Percentiles rank a stretch among this genome's conserved stretches.
phyloP scores from a whole-genome alignment of 345 rosid species.

The Nasturtium officinale region DNA sequence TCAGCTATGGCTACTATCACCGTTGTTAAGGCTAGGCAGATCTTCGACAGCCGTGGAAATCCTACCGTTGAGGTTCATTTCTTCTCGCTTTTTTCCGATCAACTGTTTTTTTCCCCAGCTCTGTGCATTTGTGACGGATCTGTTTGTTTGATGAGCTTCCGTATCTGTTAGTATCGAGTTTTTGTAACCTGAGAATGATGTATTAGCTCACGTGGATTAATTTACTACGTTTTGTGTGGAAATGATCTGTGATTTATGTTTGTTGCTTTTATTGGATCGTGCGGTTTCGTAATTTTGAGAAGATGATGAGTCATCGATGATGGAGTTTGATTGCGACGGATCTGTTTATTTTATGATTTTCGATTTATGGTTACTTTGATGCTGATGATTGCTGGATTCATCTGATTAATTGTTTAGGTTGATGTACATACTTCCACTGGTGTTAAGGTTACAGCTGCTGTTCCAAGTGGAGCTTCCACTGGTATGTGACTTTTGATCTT shows the following conservation, averaged over 20 bases:
- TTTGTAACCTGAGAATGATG: background rate
- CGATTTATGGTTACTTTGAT: background rate
- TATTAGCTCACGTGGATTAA: background rate
- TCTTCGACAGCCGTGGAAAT: constrained; percentile 98
- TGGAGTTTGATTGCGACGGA: background rate
- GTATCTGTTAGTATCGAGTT: background rate
- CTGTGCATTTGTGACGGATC: constrained; percentile 35
- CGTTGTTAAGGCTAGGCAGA: constrained; percentile 81
- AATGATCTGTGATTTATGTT: constrained; percentile 15
- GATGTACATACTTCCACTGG: constrained; percentile 66
- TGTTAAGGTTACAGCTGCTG: constrained; percentile 72
- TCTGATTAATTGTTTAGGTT: constrained; percentile 49
- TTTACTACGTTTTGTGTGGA: background rate
- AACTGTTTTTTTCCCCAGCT: background rate
- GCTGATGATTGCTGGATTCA: background rate
- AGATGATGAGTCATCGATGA: background rate
- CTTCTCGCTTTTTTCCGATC: constrained; percentile 15
- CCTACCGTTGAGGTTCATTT: constrained; percentile 88
- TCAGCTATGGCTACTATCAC: constrained; percentile 60
- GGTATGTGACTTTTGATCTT: constrained; percentile 50
- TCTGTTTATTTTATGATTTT: constrained; percentile 12
- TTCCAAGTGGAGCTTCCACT: constrained; percentile 97
- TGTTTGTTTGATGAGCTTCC: constrained; percentile 5
- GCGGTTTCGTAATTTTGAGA: background rate
- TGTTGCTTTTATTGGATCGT: background rate